Evolutionary conservation across 345 rosid genomes (phyloP).

Genomic region (Murraya koenigii): DNA sequence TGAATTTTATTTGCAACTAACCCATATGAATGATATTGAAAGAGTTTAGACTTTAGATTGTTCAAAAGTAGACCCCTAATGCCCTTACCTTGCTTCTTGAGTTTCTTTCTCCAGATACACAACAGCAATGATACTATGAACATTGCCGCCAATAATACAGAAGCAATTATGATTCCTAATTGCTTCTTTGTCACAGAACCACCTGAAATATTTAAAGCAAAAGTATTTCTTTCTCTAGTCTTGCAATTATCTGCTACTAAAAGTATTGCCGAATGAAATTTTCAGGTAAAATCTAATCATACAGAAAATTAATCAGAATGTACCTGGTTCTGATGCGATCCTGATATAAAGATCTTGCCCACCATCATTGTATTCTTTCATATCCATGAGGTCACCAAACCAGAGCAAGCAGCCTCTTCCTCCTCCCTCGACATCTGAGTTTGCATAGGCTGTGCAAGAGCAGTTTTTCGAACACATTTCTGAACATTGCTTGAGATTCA

Average conservation of each 20-base stretch:
- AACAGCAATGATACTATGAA: constrained; percentile 4
- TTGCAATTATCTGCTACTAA: background rate
- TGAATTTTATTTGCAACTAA: background rate
- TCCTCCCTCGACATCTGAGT: constrained; percentile 29
- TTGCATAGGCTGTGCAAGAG: constrained; percentile 51
- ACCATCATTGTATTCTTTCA: constrained; percentile 13
- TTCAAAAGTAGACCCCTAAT: constrained; percentile 3
- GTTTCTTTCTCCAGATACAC: background rate
- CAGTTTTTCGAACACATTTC: constrained; percentile 39
- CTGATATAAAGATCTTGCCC: constrained; percentile 28
- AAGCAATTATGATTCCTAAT: constrained; percentile 1
- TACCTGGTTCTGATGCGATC: constrained; percentile 25
- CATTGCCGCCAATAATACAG: background rate
- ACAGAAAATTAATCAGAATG: background rate
- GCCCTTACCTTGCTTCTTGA: constrained; percentile 4
- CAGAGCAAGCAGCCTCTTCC: constrained; percentile 57
- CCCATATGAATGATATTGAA: background rate
- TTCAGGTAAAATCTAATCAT: too few relatives aligned
- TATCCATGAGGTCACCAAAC: constrained; percentile 44
- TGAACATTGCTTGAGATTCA: constrained; percentile 28
- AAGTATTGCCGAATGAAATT: background rate
- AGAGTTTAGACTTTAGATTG: background rate
- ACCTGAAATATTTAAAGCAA: background rate
- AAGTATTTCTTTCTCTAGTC: background rate
- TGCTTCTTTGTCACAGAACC: background rate